Evolutionary conservation across 257 asterid genomes (phyloP).

Genomic region (Solanum boliviense): DNA sequence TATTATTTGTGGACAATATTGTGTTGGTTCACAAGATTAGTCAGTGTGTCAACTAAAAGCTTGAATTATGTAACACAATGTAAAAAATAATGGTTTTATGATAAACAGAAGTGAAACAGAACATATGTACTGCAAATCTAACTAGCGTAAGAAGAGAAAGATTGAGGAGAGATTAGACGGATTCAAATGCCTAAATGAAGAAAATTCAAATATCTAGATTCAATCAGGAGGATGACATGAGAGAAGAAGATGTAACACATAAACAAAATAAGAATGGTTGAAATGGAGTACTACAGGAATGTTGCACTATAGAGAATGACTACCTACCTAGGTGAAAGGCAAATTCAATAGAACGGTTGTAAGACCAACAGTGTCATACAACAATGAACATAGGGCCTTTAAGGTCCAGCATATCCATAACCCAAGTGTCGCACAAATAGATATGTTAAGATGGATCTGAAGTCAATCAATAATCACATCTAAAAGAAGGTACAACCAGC

Average conservation of each 20-base stretch:
- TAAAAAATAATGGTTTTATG: not conserved
- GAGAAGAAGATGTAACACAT: not conserved
- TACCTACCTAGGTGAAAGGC: not conserved
- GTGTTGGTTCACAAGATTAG: not conserved
- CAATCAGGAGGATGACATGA: not conserved
- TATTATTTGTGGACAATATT: not conserved
- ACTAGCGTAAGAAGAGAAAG: conserved; percentile 1
- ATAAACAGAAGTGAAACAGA: not conserved
- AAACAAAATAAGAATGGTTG: not conserved
- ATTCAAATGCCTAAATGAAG: not conserved
- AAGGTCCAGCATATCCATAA: not conserved
- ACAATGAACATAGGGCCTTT: not conserved
- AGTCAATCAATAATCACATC: not conserved
- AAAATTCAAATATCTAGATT: not conserved
- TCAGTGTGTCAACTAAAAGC: not conserved
- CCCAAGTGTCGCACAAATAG: not conserved
- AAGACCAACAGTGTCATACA: not conserved
- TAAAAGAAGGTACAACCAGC: not conserved
- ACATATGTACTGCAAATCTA: not conserved
- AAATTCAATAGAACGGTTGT: not conserved
- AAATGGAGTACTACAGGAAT: not conserved
- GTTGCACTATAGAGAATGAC: not conserved
- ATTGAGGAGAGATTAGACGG: not conserved
- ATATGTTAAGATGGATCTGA: not conserved
- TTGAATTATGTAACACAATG: not conserved